Conservation (phyloP, 495 filamentous ascomycete genomes). For the Penicillium ochrochloron region DNA sequence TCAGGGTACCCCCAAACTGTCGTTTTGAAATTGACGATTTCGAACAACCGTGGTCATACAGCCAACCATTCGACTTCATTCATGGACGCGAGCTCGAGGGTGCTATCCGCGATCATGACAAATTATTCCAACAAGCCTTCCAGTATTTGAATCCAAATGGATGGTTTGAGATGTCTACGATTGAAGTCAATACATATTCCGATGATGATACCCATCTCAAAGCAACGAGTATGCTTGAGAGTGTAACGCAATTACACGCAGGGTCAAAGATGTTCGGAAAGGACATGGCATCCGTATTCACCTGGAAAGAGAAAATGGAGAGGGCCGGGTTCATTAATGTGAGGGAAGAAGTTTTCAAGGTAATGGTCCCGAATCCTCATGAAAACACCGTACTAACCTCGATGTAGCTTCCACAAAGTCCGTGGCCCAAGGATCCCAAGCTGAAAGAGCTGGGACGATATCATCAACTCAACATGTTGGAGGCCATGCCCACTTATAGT, state of each 20-base stretch:
- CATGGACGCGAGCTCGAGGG: conserved; percentile 63
- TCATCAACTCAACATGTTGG: conserved; percentile 51
- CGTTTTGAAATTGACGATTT: conserved; percentile 67
- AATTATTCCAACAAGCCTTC: conserved; percentile 52
- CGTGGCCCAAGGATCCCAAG: conserved; percentile 58
- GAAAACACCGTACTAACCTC: conserved; percentile 5
- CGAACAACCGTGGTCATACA: conserved; percentile 60
- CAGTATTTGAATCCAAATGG: conserved; percentile 61
- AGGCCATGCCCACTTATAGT: conserved; percentile 53
- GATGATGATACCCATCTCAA: conserved; percentile 57
- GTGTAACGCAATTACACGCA: conserved; percentile 36
- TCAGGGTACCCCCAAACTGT: conserved; percentile 64
- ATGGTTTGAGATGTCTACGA: conserved; percentile 63
- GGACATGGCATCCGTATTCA: conserved; percentile 36
- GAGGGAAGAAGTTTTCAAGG: conserved; percentile 47
- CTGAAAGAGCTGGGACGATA: conserved; percentile 55
- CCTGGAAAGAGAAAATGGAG: conserved; percentile 52
- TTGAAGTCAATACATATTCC: conserved; percentile 54
- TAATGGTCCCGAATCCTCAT: conserved; percentile 19
- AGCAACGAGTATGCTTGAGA: conserved; percentile 39
- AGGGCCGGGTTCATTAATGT: conserved; percentile 62
- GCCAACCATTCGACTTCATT: conserved; percentile 62
- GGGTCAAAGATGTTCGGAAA: conserved; percentile 43
- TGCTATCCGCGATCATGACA: conserved; percentile 62
- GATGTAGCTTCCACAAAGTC: conserved; percentile 48